Evolutionary conservation across 2,329 filamentous ascomycete genomes (phyloP), one percentile per base, ranked within the genome.

Genomic region (Epicoccum nigrum): DNA sequence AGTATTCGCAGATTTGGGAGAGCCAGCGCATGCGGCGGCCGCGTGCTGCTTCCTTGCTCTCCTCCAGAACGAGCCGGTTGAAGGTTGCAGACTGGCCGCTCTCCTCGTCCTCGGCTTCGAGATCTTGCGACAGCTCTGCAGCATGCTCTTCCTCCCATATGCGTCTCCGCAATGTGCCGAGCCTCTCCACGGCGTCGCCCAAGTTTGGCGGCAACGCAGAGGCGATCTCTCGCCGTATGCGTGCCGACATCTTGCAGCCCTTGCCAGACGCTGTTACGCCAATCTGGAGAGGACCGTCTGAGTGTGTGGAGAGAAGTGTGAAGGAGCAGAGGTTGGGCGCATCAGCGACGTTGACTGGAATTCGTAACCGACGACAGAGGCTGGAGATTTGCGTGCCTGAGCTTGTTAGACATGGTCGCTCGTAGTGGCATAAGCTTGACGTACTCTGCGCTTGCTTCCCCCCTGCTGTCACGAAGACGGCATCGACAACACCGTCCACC

Each of bases 1-100:
- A 99, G 76, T 99, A 99, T 77, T 99, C 94, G 80, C 94, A 99
- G 44, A 99, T 91, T 71, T 99, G 94, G 16, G 89, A 85, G 1
- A 99, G 80, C 94, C 94, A 99, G 51, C 94, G 84, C 80, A 96
- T 92, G 43, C 94, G 83, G 53, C 93, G 81, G 17, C 84, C 92
- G 69, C 91, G 91, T 13, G 86, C 84, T 3, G 87, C 87, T 53
- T 89, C 87, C 1, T 83, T 76, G 65, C 94, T 90, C 35, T 86
- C 85, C 38, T 90, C 86, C 0, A 81, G 84, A 6, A 97, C 82
- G 4, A 99, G 79, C 54, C 83, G 86, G 73, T 99, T 99, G 74
- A 99, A 97, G 0, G 81, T 83, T 1, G 92, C 85, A 13, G 83
- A 84, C 73, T 97, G 94, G 44, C 89, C 89, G 3, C 81, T 75